These are phyloP conservation scores for Grosmannia clavigera DNA, from an alignment of 2,329 filamentous ascomycete species.

Conservation along the genomic window DNA sequence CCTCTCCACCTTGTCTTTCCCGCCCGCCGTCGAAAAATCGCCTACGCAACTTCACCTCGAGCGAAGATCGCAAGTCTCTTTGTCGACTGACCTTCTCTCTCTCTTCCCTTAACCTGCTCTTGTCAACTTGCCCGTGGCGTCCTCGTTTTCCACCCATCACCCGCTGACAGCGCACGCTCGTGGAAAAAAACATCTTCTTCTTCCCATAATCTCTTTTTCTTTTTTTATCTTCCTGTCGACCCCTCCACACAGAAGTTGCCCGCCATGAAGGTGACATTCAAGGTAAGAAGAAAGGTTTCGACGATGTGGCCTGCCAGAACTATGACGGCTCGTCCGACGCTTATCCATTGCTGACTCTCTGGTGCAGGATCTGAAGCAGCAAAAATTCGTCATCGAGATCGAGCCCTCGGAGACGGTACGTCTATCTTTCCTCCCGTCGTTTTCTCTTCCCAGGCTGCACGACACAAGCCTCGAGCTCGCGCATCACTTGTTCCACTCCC, in stretches of 20 bases:
- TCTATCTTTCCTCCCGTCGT: constrained; percentile 1
- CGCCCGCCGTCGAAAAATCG: not conserved
- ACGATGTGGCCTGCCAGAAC: not conserved
- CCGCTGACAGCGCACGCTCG: not conserved
- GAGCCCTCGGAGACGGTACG: constrained; percentile 85
- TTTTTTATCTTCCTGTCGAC: not conserved
- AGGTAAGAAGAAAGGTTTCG: constrained; percentile 32
- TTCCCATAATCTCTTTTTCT: not conserved
- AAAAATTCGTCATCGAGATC: constrained; percentile 94
- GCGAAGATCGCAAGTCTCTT: not conserved
- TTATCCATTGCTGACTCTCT: not conserved
- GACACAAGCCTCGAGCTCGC: not conserved
- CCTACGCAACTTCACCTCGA: not conserved
- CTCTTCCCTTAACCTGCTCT: not conserved
- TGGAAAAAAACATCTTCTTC: not conserved
- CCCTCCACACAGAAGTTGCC: constrained; percentile 15
- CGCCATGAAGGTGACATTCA: constrained; percentile 59
- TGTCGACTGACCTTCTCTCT: not conserved
- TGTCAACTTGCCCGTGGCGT: not conserved
- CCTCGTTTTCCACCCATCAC: not conserved
- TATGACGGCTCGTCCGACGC: not conserved
- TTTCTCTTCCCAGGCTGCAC: not conserved
- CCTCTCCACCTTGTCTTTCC: not conserved
- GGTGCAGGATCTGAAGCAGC: constrained; percentile 88
- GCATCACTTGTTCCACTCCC: not conserved